Conservation (phyloP, 1,284 basidiomycete species). For the Trichosporon inkin region DNA sequence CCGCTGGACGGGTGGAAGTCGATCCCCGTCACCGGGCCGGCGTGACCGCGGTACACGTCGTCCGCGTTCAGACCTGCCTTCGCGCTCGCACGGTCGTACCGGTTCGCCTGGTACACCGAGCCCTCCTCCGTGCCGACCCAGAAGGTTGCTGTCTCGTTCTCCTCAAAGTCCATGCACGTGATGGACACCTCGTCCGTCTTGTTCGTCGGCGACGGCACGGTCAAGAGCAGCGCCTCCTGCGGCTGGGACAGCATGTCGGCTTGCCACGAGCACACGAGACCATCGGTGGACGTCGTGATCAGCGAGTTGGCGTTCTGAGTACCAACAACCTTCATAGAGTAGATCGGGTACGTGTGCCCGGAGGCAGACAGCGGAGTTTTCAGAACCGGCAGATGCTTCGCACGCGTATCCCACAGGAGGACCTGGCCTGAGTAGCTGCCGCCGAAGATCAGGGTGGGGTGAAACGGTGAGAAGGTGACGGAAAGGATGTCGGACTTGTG, state of each 20-base stretch:
- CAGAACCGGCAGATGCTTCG: constrained; percentile 88
- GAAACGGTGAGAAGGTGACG: constrained; percentile 93
- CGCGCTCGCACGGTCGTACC: constrained; percentile 91
- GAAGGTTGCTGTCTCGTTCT: constrained; percentile 91
- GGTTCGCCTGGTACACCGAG: constrained; percentile 87
- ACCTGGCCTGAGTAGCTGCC: constrained; percentile 99
- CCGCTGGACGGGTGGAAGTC: constrained; percentile 90
- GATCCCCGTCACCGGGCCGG: constrained; percentile 87
- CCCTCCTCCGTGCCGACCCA: constrained; percentile 98
- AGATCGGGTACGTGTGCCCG: constrained; percentile 97
- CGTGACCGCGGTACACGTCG: constrained; percentile 87
- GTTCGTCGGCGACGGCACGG: constrained; percentile 70
- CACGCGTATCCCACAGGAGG: constrained; percentile 96
- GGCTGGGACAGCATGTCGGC: constrained; percentile 98
- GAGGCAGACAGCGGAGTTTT: constrained; percentile 93
- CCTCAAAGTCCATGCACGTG: constrained; percentile 85
- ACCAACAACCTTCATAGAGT: constrained; percentile 94
- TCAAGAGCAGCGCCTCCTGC: constrained; percentile 87
- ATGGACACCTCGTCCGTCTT: constrained; percentile 95
- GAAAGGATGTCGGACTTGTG: constrained; percentile 89
- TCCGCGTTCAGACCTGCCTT: constrained; percentile 90
- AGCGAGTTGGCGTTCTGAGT: constrained; percentile 97
- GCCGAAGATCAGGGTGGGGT: constrained; percentile 93
- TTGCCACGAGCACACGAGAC: constrained; percentile 93
- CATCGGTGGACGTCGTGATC: constrained; percentile 92